Evolutionary conservation across 306 rosid genomes (phyloP), one percentile per base, ranked within the genome.

Genomic region (Urtica urens): DNA sequence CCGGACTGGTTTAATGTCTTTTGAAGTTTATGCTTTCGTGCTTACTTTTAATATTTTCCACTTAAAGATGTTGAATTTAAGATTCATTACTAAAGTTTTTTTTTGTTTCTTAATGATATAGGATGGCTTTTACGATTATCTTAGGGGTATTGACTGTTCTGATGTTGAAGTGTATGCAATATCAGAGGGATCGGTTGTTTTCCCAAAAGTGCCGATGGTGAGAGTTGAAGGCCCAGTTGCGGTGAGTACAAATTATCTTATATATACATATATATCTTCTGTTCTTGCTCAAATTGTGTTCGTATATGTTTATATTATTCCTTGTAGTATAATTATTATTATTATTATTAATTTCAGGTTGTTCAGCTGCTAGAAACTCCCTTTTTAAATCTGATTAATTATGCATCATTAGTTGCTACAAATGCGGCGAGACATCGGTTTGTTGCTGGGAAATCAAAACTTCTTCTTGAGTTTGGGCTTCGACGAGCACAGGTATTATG

Each of bases 201-300:
- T 92, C 62, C 99, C 99, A 2, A 92, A 92, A 74, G 78, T 86
- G 24, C 99, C 99, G 41, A 57, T 92, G 49, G 23, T 92, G 57
- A 80, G 99, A 81, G 63, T 92, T 40, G 99, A 86, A 78, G 99
- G 99, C 46, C 93, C 99, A 7, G 40, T 92, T 71, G 96, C 99
- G 3, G 99, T 92, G 68, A 92, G 99, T 79, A 56, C 40, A 35
- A 16, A 10, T n/a, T n/a, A n/a, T n/a, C n/a, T n/a, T n/a, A n/a
- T n/a, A n/a, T n/a, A n/a, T n/a, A n/a, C n/a, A n/a, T n/a, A n/a
- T n/a, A n/a, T n/a, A n/a, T n/a, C n/a, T n/a, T n/a, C n/a, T n/a
- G n/a, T n/a, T n/a, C n/a, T n/a, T n/a, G n/a, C n/a, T n/a, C n/a
- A n/a, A n/a, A n/a, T n/a, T n/a, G n/a, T n/a, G n/a, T n/a, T n/a